Base-by-base conservation (phyloP, 495 filamentous ascomycete genomes). In the Penicillium odoratum region DNA sequence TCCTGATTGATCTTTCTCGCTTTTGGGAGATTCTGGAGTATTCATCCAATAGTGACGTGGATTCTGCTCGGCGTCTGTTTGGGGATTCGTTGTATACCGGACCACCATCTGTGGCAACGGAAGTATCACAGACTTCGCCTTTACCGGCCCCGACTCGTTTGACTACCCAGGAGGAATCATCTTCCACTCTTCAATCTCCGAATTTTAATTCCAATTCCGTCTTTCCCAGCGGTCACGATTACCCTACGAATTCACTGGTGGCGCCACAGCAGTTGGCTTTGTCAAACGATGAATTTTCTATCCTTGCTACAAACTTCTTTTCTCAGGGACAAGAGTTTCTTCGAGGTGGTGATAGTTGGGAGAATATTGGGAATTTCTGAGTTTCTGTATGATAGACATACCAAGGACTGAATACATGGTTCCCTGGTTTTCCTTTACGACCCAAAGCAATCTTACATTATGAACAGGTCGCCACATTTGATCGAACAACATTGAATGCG, bases 11-110 rank as follows among this genome's bases (percentile, higher is more conserved):
- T 43, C 69, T 81, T 0, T 78, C 76, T 1, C 72, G 71, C 31
- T 81, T 81, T 61, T 81, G 76, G 71, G 76, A 81, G 54, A 74
- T 81, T 30, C 66, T 81, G 0, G 78, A 81, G 64, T 81, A 79
- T 51, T 74, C 76, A 10, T 78, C 76, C 7, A 74, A 74, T 48
- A 77, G 73, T 54, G 74, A 78, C 26, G 57, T 67, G 0, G 67
- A 73, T 42, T 77, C 74, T 21, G 71, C 72, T 31, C 59, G 70
- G 5, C 68, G 71, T 15, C 63, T 79, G 9, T 81, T 81, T 34
- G 78, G 76, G 4, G 61, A 74, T 21, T 75, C 74, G 1, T 51
- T 81, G 3, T 74, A 72, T 42, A 56, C 59, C 0, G 67, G 68
- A 5, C 59, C 65, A 0, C 58, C 60, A 8, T 45, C 62, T 16